These are phyloP conservation scores for Pluteus cervinus DNA, from an alignment of 768 basidiomycete genomes.

Conservation along the genomic window DNA sequence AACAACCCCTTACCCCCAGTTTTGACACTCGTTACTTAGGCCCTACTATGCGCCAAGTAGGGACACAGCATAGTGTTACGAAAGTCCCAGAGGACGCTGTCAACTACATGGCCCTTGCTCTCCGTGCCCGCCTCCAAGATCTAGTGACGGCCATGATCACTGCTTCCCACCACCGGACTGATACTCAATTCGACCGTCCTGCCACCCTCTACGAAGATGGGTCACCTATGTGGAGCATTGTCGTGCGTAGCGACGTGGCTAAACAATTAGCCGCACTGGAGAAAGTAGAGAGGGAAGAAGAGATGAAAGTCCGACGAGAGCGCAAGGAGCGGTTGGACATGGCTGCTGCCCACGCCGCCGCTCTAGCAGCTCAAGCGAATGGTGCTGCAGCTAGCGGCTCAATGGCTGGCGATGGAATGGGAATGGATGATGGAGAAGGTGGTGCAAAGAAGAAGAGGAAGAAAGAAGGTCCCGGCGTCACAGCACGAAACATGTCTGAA, in stretches of 20 bases:
- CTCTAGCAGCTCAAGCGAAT: constrained; percentile 50
- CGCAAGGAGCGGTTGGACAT: constrained; percentile 73
- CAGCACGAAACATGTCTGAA: constrained; percentile 85
- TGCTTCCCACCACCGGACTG: constrained; percentile 63
- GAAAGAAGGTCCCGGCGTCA: constrained; percentile 78
- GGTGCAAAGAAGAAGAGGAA: constrained; percentile 76
- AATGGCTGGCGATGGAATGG: constrained; percentile 22
- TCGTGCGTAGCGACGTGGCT: constrained; percentile 71
- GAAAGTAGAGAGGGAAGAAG: constrained; percentile 78
- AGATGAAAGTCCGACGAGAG: constrained; percentile 66
- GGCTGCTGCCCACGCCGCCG: constrained; percentile 64
- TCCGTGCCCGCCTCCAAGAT: constrained; percentile 68
- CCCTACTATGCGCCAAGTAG: constrained; percentile 62
- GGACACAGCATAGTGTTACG: constrained; percentile 61
- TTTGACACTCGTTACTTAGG: constrained; percentile 66
- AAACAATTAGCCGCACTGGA: constrained; percentile 77
- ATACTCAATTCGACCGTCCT: constrained; percentile 62
- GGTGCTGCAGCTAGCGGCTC: constrained; percentile 17
- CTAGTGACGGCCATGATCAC: constrained; percentile 62
- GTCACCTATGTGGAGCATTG: constrained; percentile 78
- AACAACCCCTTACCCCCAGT: constrained; percentile 63
- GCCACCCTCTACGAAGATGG: constrained; percentile 62
- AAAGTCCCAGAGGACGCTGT: constrained; percentile 64
- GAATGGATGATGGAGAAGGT: constrained; percentile 40
- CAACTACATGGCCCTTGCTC: constrained; percentile 73